A percentile compares a stretch with the other conserved stretches of the same genome.
Conservation (phyloP, 2,329 filamentous ascomycete species). For the Monosporascus sp. region DNA sequence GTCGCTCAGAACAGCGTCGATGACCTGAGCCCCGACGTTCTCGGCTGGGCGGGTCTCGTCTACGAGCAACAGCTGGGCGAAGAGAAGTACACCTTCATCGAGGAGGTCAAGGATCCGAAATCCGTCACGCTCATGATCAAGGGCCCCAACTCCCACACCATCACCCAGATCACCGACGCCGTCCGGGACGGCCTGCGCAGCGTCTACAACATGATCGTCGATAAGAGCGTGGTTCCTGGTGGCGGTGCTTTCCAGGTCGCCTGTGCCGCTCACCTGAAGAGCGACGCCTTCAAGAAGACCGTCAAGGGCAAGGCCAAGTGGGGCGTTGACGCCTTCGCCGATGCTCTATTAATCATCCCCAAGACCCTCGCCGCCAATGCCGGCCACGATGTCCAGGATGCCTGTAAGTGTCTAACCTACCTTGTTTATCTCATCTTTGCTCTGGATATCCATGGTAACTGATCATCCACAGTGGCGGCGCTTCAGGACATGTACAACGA, state of each 20-base stretch:
- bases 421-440: not conserved
- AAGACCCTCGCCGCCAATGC: constrained; percentile 96
- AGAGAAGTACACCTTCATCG: constrained; percentile 98
- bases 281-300: constrained; percentile 79
- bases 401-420: constrained; percentile 56
- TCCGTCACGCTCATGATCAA: constrained; percentile 97
- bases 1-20: constrained; percentile 93
- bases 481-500: constrained; percentile 83
- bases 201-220: constrained; percentile 99
- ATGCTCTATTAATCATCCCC: constrained; percentile 90
- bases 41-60: constrained; percentile 93
- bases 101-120: constrained; percentile 98
- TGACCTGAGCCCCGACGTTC: constrained; percentile 77
- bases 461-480: constrained; percentile 60
- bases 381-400: constrained; percentile 94
- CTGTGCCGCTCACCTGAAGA: constrained; percentile 80
- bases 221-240: constrained; percentile 89
- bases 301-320: constrained; percentile 98
- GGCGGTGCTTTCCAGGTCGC: constrained; percentile 95
- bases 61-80: constrained; percentile 97
- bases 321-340: constrained; percentile 91
- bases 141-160: constrained; percentile 94
- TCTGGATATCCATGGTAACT: not conserved
- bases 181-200: constrained; percentile 91
- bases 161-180: constrained; percentile 92